Percentiles rank a stretch among this genome's conserved stretches.
phyloP scores from a whole-genome alignment of 805 yeast genomes.

The Schwanniomyces yamadae region DNA sequence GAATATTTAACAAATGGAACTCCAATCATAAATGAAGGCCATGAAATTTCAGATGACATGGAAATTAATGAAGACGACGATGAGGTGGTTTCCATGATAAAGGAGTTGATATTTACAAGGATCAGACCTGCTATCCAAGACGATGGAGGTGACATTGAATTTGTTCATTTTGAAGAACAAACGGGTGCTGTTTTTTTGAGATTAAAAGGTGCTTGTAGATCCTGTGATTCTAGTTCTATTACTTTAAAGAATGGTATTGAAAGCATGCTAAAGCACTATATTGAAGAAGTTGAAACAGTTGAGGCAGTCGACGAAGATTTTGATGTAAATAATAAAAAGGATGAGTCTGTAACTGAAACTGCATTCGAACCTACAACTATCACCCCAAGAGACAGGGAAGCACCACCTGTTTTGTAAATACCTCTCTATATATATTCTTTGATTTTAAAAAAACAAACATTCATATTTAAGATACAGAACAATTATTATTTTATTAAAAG shows the following conservation, averaged over 20 bases:
- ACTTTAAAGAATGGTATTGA: conserved; percentile 70
- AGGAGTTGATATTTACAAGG: conserved; percentile 66
- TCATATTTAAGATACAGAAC: background rate
- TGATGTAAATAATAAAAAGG: background rate
- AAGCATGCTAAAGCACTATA: conserved; percentile 66
- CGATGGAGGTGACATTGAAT: conserved; percentile 87
- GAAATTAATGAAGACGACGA: conserved; percentile 60
- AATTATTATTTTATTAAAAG: too few species aligned
- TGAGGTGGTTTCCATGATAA: conserved; percentile 64
- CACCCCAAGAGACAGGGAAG: conserved; percentile 27
- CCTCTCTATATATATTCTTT: background rate
- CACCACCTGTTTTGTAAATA: conserved; percentile 28
- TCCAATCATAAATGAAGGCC: conserved; percentile 46
- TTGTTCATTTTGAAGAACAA: conserved; percentile 53
- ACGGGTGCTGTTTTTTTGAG: conserved; percentile 58
- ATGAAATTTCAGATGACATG: conserved; percentile 34
- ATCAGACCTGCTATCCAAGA: conserved; percentile 93
- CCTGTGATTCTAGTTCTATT: conserved; percentile 66
- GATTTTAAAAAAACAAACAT: background rate
- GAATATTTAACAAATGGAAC: conserved; percentile 56
- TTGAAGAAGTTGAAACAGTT: conserved; percentile 64
- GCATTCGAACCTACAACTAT: conserved; percentile 10
- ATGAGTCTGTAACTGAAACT: background rate
- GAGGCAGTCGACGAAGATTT: conserved; percentile 47
- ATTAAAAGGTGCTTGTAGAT: conserved; percentile 68